Evolutionary conservation across 2,329 filamentous ascomycete genomes (phyloP), one percentile per base, ranked within the genome.

Genomic region (Diaporthe citri): DNA sequence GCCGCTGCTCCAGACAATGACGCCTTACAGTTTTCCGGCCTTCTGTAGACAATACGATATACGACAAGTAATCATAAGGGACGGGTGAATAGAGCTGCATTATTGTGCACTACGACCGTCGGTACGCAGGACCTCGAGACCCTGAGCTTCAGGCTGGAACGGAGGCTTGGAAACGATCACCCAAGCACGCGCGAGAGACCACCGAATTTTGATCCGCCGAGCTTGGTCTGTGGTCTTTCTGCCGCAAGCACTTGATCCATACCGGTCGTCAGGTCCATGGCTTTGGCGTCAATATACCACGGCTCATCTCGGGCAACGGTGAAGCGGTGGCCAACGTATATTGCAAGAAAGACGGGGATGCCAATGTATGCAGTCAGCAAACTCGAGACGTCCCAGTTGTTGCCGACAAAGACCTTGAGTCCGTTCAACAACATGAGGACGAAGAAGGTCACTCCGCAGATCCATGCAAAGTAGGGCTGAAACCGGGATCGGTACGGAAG

Each of bases 301-400:
- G 59, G 43, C 25, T 73, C 71, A 7, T 25, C 20, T 22, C 48
- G 43, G 10, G 59, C 71, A 3, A 39, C 34, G 15, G 52, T 48
- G 86, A 83, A 46, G 22, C 57, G 43, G 79, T 92, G 90, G 12
- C 84, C 85, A 31, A 88, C 82, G 78, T 90, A 92, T 66, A 92
- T 85, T 3, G 83, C 76, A 22, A 89, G 78, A 79, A 93, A 93
- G n/a, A 91, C 87, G 0, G 90, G 90, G 64, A 93, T 89, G 10
- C 91, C 91, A 28, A 93, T 88, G 78, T 93, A 93, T 0, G 90
- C 87, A 0, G 91, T 92, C 31, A 93, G 84, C 79, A 93, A 93
- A 67, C 82, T 86, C 25, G 84, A 85, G 0, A 86, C 86, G 15
- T 85, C 87, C 87, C 89, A 93, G 25, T 90, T 85, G 8, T 85